A percentile compares a stretch with the other conserved stretches of the same genome.
These are phyloP conservation scores for Vaccinium vitisidaea DNA, from an alignment of 148 eudicot genomes.

Conservation along the genomic window DNA sequence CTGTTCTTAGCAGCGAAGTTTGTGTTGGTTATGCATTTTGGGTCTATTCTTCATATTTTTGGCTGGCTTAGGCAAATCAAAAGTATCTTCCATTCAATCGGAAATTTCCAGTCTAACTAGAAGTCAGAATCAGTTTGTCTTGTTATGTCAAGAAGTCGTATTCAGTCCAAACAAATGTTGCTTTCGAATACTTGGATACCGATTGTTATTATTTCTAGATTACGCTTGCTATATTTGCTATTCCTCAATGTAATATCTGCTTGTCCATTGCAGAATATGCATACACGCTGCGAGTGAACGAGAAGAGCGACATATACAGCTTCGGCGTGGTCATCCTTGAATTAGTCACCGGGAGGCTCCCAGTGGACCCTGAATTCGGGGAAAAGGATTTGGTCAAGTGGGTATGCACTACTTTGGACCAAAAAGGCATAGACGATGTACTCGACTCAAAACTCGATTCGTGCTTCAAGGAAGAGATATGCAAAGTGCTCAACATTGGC, in stretches of 20 bases:
- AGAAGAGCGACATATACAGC: slow-evolving; percentile 93
- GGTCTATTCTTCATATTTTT: background rate
- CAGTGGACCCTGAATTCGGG: slow-evolving; percentile 82
- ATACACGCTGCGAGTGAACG: slow-evolving; percentile 88
- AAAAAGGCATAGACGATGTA: slow-evolving; percentile 76
- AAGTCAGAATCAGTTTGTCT: background rate
- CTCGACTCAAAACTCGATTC: slow-evolving; percentile 72
- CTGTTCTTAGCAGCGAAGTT: background rate
- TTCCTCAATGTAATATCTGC: background rate
- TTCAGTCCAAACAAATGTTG: background rate
- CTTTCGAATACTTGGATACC: background rate
- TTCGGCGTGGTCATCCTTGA: slow-evolving; percentile 86
- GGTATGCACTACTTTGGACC: slow-evolving; percentile 82
- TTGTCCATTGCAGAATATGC: slow-evolving; percentile 69
- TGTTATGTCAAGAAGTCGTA: background rate
- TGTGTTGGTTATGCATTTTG: background rate
- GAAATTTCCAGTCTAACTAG: background rate
- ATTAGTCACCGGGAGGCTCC: slow-evolving; percentile 72
- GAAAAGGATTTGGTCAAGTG: slow-evolving; percentile 98
- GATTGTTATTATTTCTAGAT: background rate
- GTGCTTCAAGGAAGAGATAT: slow-evolving; percentile 77
- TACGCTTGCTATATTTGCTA: background rate
- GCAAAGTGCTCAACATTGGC: slow-evolving; percentile 73
- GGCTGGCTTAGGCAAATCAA: background rate
- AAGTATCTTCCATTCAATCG: background rate